Base-by-base conservation (phyloP, 768 basidiomycete genomes). In the Tephrocybe rancida region DNA sequence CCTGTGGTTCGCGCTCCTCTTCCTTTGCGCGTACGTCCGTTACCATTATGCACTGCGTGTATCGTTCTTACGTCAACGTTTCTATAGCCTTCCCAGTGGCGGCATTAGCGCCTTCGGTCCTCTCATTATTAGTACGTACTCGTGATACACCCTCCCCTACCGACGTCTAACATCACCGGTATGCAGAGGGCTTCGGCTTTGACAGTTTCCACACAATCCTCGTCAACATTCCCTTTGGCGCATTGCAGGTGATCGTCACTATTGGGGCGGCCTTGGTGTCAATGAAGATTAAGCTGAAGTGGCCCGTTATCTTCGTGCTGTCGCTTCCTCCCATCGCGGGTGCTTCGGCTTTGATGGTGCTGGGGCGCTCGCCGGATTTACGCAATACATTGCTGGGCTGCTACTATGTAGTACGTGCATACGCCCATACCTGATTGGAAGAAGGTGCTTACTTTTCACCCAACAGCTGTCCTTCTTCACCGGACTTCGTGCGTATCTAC, bases 171-270 rank as follows among this genome's bases (percentile, higher is more conserved):
- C n/a, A 34, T 13, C 1, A 37, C 35, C 9, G 8, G 14, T 37
- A 22, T 21, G 14, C 52, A 67, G 64, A 67, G 55, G 73, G 75
- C 11, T 75, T 76, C 49, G 77, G 76, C 13, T 79, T 77, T 58
- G 61, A 73, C 48, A 60, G 70, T 48, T 71, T 73, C 48, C 38
- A 70, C 4, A 76, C 77, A 24, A 76, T 80, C 29, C 64, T 80
- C n/a, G 74, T 82, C 65, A 78, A 78, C 55, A 76, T 78, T 51
- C 78, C 78, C 3, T 81, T 79, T 61, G 64, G 69, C 21, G 67
- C 67, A 11, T 61, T 81, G 18, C 77, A 79, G 61, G 67, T 77
- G 29, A 59, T 75, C 45, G 30, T 73, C 46, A 75, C 71, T 48
- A 46, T 77, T 26, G 27, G 64, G 19, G 62, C 76, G 2, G 75